Conservation (phyloP, 164 flowering plant genomes). For the Litsea cubeba region DNA sequence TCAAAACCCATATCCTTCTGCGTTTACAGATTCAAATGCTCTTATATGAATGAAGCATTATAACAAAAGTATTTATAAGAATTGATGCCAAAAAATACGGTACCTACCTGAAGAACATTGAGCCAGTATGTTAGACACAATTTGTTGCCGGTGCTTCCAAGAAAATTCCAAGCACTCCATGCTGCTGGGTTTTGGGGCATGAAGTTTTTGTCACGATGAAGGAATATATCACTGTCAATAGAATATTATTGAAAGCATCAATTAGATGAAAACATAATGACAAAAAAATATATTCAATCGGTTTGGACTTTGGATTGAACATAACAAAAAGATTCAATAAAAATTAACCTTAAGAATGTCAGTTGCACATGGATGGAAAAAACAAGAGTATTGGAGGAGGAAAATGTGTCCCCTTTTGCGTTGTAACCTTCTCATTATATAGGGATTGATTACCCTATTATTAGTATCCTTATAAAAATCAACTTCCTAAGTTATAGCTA, state of each 20-base stretch:
- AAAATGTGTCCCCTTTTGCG: too few species aligned
- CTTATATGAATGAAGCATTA: not conserved
- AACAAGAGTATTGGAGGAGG: too few species aligned
- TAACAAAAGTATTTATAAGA: too few species aligned
- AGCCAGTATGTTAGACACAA: slow-evolving; percentile 93
- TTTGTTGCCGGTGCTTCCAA: slow-evolving; percentile 59
- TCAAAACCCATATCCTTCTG: not conserved
- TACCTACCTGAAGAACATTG: slow-evolving; percentile 80
- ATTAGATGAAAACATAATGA: not conserved
- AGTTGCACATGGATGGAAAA: too few species aligned
- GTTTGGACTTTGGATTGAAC: too few species aligned
- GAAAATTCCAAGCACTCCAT: slow-evolving; percentile 99
- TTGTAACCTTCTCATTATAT: too few species aligned
- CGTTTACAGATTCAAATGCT: not conserved
- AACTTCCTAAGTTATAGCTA: too few species aligned
- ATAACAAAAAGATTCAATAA: too few species aligned
- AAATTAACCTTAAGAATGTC: too few species aligned
- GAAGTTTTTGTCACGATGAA: slow-evolving; percentile 72
- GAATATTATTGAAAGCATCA: slow-evolving; percentile 5
- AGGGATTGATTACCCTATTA: too few species aligned
- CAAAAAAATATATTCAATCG: not conserved
- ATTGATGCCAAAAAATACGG: not conserved
- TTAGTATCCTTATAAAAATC: too few species aligned
- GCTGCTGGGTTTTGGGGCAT: slow-evolving; percentile 92
- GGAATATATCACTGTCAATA: slow-evolving; percentile 78